These are phyloP conservation scores for Pholiota molesta DNA, from an alignment of 768 basidiomycete species.

Conservation along the genomic window DNA sequence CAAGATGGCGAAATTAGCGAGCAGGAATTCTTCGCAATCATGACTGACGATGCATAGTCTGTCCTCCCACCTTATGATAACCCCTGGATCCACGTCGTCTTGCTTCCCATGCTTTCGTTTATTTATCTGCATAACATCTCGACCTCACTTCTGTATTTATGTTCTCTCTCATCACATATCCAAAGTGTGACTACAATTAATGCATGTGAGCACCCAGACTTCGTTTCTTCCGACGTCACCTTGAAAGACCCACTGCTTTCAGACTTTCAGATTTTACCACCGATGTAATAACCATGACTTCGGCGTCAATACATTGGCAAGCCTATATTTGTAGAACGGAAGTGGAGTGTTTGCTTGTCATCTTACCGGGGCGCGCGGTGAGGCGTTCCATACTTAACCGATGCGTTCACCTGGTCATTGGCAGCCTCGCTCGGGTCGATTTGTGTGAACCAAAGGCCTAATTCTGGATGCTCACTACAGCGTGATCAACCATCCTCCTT, in stretches of 20 bases:
- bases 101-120: slow-evolving; percentile 21
- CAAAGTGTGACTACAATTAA: slow-evolving; percentile 22
- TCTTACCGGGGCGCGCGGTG: slow-evolving; percentile 8
- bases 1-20: slow-evolving; percentile 97
- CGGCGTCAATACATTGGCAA: slow-evolving; percentile 21
- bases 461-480: slow-evolving; percentile 9
- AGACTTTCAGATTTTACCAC: slow-evolving; percentile 18
- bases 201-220: slow-evolving; percentile 18
- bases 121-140: slow-evolving; percentile 24
- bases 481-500: slow-evolving; percentile 7
- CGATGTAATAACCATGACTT: slow-evolving; percentile 20
- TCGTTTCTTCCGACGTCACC: background rate
- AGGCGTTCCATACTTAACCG: slow-evolving; percentile 16
- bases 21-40: slow-evolving; percentile 95
- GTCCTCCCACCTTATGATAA: background rate
- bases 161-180: slow-evolving; percentile 20
- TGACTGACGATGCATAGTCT: slow-evolving; percentile 85
- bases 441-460: slow-evolving; percentile 13
- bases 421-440: slow-evolving; percentile 13
- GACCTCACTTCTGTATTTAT: slow-evolving; percentile 21
- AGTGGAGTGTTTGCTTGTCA: slow-evolving; percentile 6
- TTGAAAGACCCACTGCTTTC: slow-evolving; percentile 1
- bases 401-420: slow-evolving; percentile 16
- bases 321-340: slow-evolving; percentile 21
- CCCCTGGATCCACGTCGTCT: slow-evolving; percentile 10